These are phyloP conservation scores for Lipomyces yamanashiensis DNA, from an alignment of 805 yeast species.

Conservation along the genomic window DNA sequence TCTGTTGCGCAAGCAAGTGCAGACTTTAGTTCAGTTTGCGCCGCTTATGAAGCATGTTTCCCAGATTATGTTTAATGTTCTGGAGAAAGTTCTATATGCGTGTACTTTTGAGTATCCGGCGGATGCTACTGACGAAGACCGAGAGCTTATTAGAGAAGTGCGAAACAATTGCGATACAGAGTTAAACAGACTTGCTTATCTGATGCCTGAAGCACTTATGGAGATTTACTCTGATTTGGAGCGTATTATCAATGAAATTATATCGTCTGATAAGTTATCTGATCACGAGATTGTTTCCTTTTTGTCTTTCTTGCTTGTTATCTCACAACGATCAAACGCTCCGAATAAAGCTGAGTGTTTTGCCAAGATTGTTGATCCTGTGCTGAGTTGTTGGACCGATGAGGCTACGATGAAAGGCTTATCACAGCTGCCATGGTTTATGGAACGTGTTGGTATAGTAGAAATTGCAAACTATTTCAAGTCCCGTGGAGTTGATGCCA, in stretches of 20 bases:
- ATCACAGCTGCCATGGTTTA: constrained; percentile 91
- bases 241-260: constrained; percentile 71
- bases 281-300: constrained; percentile 94
- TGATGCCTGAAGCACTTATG: constrained; percentile 90
- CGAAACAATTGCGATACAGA: constrained; percentile 94
- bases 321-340: constrained; percentile 77
- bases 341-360: constrained; percentile 74
- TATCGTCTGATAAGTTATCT: constrained; percentile 70
- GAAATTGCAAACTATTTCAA: constrained; percentile 90
- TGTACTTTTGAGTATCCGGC: constrained; percentile 82
- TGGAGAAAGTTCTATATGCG: constrained; percentile 84
- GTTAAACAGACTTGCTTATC: constrained; percentile 86
- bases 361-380: constrained; percentile 89
- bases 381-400: constrained; percentile 88
- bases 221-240: constrained; percentile 83
- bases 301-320: constrained; percentile 87
- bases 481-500: constrained; percentile 75
- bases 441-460: constrained; percentile 96
- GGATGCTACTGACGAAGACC: constrained; percentile 58
- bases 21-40: constrained; percentile 90
- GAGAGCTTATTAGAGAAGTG: constrained; percentile 82
- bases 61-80: constrained; percentile 74
- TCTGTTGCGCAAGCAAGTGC: constrained; percentile 80
- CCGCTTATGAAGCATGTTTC: constrained; percentile 80
- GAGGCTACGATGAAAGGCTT: constrained; percentile 89